These are phyloP conservation scores for Staphylotrichum tortipilum DNA, from an alignment of 495 filamentous ascomycete species.

Conservation along the genomic window DNA sequence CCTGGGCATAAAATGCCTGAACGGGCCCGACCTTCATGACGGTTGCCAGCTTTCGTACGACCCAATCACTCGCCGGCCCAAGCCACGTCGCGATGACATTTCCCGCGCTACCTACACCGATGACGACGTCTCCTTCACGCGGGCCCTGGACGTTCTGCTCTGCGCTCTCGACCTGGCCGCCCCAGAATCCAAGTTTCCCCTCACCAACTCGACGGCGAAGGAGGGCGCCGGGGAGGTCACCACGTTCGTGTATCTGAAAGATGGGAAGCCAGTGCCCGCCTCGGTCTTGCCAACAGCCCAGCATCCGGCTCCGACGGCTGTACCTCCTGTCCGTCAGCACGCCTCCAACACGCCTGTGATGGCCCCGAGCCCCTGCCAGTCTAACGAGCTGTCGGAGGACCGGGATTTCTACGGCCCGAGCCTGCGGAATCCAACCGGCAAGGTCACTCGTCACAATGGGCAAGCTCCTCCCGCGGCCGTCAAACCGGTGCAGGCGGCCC, in stretches of 20 bases:
- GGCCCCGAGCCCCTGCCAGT: slow-evolving; percentile 9
- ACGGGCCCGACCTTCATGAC: slow-evolving; percentile 20
- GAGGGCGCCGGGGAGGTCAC: slow-evolving; percentile 10
- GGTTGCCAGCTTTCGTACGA: slow-evolving; percentile 25
- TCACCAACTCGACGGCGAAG: slow-evolving; percentile 4
- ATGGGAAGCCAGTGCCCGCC: slow-evolving; percentile 10
- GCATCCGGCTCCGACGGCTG: neutral
- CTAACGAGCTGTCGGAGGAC: slow-evolving; percentile 23
- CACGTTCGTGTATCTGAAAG: slow-evolving; percentile 18
- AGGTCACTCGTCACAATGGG: neutral
- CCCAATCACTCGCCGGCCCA: slow-evolving; percentile 15
- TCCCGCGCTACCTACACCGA: slow-evolving; percentile 3
- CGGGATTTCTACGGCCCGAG: slow-evolving; percentile 16
- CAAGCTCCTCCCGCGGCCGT: neutral
- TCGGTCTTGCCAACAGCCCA: neutral
- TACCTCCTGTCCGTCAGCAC: neutral
- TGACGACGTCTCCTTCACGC: slow-evolving; percentile 17
- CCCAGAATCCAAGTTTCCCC: slow-evolving; percentile 16
- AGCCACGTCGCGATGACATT: slow-evolving; percentile 21
- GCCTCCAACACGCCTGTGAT: neutral
- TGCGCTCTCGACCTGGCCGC: slow-evolving; percentile 19
- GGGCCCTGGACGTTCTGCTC: slow-evolving; percentile 14
- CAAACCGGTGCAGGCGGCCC: neutral
- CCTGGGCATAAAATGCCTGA: slow-evolving; percentile 34
- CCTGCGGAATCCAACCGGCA: neutral